These are phyloP conservation scores for Cladophialophora yegresii DNA, from an alignment of 2,329 filamentous ascomycete species.

Conservation along the genomic window DNA sequence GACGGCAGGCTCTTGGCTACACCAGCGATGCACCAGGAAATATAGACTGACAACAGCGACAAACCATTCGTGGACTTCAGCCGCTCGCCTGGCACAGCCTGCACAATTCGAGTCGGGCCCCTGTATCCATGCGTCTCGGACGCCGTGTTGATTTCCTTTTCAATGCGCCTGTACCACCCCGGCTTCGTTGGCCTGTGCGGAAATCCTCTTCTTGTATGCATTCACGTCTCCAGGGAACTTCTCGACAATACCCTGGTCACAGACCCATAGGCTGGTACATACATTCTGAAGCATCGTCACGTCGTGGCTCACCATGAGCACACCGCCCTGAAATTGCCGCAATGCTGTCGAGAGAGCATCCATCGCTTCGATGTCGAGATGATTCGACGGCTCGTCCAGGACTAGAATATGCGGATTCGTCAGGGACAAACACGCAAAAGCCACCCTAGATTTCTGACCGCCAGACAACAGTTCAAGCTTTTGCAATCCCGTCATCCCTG, in stretches of 20 bases:
- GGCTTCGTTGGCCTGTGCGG: constrained; percentile 80
- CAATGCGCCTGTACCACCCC: constrained; percentile 69
- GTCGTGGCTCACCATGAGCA: constrained; percentile 98
- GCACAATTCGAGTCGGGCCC: background rate
- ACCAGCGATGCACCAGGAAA: constrained; percentile 1
- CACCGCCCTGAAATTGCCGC: constrained; percentile 84
- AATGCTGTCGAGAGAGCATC: constrained; percentile 86
- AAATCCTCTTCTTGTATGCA: constrained; percentile 96
- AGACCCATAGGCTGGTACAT: constrained; percentile 94
- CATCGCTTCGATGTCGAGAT: constrained; percentile 99
- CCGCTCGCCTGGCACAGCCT: constrained; percentile 4
- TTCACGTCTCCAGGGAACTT: constrained; percentile 95
- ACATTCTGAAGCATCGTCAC: constrained; percentile 98
- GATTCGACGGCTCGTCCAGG: constrained; percentile 97
- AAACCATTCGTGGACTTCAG: constrained; percentile 13
- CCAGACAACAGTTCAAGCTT: constrained; percentile 93
- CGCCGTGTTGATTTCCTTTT: background rate
- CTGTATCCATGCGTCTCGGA: constrained; percentile 5
- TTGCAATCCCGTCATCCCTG: constrained; percentile 92
- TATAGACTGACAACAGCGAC: background rate
- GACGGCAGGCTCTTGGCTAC: background rate
- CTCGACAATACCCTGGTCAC: constrained; percentile 88
- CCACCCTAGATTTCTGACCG: constrained; percentile 97
- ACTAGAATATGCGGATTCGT: constrained; percentile 96
- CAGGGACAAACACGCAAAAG: constrained; percentile 92